Conservation (phyloP, 1,139 yeast species). For the Magnusiomyces suaveolens region DNA sequence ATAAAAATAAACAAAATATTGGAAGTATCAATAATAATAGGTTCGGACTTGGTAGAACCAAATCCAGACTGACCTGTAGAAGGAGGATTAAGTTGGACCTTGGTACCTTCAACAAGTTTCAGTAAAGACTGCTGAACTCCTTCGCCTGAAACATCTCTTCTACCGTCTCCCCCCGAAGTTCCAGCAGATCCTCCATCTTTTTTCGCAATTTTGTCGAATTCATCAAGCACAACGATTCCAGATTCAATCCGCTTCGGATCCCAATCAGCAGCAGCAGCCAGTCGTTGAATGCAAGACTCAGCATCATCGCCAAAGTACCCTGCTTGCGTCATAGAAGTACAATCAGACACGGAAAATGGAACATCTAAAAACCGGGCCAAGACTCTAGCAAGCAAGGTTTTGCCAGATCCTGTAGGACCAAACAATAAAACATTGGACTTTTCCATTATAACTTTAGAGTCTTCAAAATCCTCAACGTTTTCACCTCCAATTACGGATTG, state of each 20-base stretch:
- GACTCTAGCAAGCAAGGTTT: slow-evolving; percentile 44
- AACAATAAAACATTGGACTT: slow-evolving; percentile 43
- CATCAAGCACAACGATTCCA: slow-evolving; percentile 48
- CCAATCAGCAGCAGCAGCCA: slow-evolving; percentile 39
- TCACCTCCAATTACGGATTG: slow-evolving; percentile 10
- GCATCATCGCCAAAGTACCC: slow-evolving; percentile 54
- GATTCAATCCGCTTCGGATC: slow-evolving; percentile 41
- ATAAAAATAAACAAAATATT: slow-evolving; percentile 43
- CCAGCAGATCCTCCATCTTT: slow-evolving; percentile 42
- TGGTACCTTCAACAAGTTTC: slow-evolving; percentile 46
- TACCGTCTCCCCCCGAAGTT: slow-evolving; percentile 41
- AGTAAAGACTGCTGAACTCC: slow-evolving; percentile 49
- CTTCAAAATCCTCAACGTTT: slow-evolving; percentile 18
- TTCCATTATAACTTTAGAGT: slow-evolving; percentile 33
- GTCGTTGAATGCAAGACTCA: slow-evolving; percentile 42
- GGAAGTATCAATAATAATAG: slow-evolving; percentile 41
- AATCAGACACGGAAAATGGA: slow-evolving; percentile 46
- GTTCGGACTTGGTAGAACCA: slow-evolving; percentile 30
- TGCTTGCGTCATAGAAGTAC: slow-evolving; percentile 49
- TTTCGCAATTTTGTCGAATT: slow-evolving; percentile 44
- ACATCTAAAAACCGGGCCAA: slow-evolving; percentile 42
- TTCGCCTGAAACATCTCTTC: slow-evolving; percentile 48
- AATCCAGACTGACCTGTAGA: slow-evolving; percentile 26
- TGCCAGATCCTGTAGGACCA: slow-evolving; percentile 52
- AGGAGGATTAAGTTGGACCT: slow-evolving; percentile 38